Evolutionary conservation across 495 filamentous ascomycete species (phyloP).

Genomic region (Entonaema liquescens): DNA sequence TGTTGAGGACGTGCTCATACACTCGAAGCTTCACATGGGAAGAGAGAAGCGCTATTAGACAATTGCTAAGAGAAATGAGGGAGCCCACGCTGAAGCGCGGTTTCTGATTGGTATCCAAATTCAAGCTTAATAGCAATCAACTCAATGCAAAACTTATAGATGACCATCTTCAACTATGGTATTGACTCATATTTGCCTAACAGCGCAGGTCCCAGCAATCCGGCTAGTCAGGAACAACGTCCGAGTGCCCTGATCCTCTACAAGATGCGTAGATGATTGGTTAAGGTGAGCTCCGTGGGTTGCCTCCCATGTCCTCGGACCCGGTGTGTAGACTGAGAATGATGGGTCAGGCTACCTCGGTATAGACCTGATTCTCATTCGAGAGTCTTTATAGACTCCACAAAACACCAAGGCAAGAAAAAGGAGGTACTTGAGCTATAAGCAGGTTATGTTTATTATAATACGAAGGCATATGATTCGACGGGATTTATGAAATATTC

Average conservation of each 20-base stretch:
- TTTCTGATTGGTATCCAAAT: not conserved
- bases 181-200: not conserved
- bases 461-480: too few species aligned
- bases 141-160: not conserved
- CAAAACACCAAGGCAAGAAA: not conserved
- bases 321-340: not conserved
- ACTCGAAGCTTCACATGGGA: not conserved
- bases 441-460: not conserved
- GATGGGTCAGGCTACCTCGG: not conserved
- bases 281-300: not conserved
- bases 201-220: not conserved
- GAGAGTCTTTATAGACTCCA: not conserved
- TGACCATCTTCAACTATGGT: not conserved
- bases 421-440: not conserved
- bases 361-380: not conserved
- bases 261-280: not conserved
- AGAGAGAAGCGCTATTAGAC: not conserved
- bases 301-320: not conserved
- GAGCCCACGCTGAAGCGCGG: not conserved
- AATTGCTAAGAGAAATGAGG: not conserved
- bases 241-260: not conserved
- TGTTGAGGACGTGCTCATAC: not conserved
- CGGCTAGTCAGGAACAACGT: not conserved
- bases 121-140: not conserved
- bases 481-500: too few species aligned